These are phyloP conservation scores for Puccinia novopanici DNA, from an alignment of 1,284 basidiomycete genomes.

Conservation along the genomic window DNA sequence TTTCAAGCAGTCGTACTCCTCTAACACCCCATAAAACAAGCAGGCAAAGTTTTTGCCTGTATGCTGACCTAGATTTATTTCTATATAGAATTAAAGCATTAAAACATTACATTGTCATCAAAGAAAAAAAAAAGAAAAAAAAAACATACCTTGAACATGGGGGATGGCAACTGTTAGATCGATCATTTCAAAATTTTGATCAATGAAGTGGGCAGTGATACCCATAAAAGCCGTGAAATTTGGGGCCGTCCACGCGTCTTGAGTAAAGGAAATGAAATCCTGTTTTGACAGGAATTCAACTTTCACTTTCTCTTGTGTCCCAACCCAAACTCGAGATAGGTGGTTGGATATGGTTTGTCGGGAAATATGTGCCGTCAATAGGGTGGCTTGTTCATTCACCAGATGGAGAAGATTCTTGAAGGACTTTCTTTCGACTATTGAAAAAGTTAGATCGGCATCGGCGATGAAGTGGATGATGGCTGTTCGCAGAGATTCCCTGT, in stretches of 20 bases:
- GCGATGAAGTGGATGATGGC: no score
- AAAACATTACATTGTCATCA: no score
- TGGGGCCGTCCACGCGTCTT: background rate
- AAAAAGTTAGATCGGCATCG: no score
- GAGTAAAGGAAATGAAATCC: background rate
- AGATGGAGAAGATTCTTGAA: background rate
- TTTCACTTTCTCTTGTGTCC: background rate
- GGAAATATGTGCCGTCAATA: background rate
- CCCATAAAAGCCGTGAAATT: background rate
- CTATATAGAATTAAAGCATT: background rate
- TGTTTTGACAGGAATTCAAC: background rate
- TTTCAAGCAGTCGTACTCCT: background rate
- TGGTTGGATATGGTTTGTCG: background rate
- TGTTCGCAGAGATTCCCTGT: no score
- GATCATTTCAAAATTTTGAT: no score
- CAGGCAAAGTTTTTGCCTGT: constrained; percentile 1
- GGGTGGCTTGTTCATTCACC: background rate
- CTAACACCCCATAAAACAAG: background rate
- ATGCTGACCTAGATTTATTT: background rate
- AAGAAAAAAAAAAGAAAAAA: background rate
- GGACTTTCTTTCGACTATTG: background rate
- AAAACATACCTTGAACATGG: background rate
- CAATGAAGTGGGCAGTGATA: background rate
- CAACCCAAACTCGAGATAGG: background rate
- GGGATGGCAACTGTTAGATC: no score